These are phyloP conservation scores for Nicotiana noctiflora DNA, from an alignment of 257 asterid genomes.

Conservation along the genomic window DNA sequence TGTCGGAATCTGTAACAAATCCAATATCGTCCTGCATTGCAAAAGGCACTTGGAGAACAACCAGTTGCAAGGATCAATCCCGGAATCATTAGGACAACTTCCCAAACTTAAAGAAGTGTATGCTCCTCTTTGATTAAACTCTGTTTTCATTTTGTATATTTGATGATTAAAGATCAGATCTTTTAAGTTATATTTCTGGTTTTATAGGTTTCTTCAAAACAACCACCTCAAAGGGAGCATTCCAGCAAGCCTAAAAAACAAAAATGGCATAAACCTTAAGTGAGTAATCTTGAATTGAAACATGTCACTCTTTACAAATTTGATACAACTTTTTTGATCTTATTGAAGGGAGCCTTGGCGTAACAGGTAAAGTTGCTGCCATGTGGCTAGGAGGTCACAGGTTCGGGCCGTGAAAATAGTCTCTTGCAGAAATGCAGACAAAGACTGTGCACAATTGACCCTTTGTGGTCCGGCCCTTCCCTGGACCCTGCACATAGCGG, in stretches of 20 bases:
- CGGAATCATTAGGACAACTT: slow-evolving; percentile 45
- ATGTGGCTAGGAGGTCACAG: no score
- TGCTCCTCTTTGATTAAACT: background rate
- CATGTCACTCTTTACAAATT: background rate
- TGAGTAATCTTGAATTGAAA: slow-evolving; percentile 14
- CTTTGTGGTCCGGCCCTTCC: no score
- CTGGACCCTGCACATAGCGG: no score
- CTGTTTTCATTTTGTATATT: background rate
- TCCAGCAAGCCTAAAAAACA: slow-evolving; percentile 41
- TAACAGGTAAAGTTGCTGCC: no score
- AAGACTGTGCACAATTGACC: no score
- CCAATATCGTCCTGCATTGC: background rate
- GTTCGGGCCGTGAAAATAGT: no score
- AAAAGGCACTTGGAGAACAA: slow-evolving; percentile 79
- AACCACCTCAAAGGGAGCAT: slow-evolving; percentile 45
- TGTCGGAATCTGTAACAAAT: background rate
- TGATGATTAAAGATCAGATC: background rate
- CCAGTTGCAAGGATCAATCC: slow-evolving; percentile 57
- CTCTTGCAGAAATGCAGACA: no score
- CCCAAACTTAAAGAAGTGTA: slow-evolving; percentile 65
- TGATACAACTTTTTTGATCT: no score
- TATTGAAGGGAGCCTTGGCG: no score
- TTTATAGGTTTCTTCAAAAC: slow-evolving; percentile 57
- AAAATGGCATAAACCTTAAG: slow-evolving; percentile 34
- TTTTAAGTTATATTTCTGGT: background rate